Conservation (phyloP, 2,329 filamentous ascomycete species). For the Lachnellula hyalina region DNA sequence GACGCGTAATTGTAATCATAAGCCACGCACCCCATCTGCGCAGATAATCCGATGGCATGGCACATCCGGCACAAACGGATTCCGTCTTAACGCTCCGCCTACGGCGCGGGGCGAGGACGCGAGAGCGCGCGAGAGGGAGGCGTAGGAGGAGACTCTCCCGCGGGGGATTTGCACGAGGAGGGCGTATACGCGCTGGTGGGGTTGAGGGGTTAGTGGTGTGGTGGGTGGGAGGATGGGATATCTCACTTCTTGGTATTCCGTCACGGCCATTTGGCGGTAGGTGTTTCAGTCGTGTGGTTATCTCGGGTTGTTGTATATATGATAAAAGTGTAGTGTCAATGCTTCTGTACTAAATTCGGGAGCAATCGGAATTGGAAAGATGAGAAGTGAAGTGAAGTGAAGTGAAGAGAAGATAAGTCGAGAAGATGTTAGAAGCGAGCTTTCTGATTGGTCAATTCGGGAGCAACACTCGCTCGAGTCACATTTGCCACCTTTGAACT, state of each 20-base stretch:
- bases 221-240: too few species aligned
- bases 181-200: conserved; percentile 41
- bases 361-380: not conserved
- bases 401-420: too few species aligned
- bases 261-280: conserved; percentile 15
- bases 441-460: not conserved
- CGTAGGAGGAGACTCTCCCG: conserved; percentile 56
- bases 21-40: conserved; percentile 41
- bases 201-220: not conserved
- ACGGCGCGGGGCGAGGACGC: conserved; percentile 57
- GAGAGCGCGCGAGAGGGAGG: conserved; percentile 50
- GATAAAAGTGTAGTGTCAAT: not conserved
- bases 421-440: not conserved
- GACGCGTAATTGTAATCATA: not conserved
- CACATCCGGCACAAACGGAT: conserved; percentile 59
- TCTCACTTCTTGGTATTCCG: conserved; percentile 23
- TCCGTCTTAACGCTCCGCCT: conserved; percentile 53
- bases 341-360: not conserved
- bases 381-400: not conserved
- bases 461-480: not conserved
- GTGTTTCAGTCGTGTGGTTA: not conserved
- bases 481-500: too few species aligned
- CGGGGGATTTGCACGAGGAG: conserved; percentile 55
- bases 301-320: not conserved
- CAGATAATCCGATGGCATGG: conserved; percentile 58